Evolutionary conservation across 1,139 yeast species (phyloP).

Genomic region (Yarrowia galli): DNA sequence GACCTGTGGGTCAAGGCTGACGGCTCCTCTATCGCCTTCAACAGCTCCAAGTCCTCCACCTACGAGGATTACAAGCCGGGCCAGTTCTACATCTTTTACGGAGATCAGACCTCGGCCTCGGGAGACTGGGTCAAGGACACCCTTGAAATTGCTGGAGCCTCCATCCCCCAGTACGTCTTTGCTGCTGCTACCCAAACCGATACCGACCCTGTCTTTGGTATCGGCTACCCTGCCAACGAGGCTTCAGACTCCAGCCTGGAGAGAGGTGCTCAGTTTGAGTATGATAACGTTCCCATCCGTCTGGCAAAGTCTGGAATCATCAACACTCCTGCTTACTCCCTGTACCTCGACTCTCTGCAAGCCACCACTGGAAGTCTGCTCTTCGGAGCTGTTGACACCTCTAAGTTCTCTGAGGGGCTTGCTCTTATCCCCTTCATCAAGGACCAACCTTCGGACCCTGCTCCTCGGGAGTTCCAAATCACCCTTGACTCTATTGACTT

Average conservation of each 20-base stretch:
- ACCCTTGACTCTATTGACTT: background rate
- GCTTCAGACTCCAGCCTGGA: background rate
- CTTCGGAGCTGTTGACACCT: conserved; percentile 14
- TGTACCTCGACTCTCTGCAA: conserved; percentile 8
- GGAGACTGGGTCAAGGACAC: conserved; percentile 21
- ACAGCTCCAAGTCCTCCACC: background rate
- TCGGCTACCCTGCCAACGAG: background rate
- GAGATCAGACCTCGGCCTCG: background rate
- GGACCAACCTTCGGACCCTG: background rate
- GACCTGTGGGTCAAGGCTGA: conserved; percentile 28
- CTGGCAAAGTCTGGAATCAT: background rate
- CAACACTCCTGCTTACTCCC: conserved; percentile 12
- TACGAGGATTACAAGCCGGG: background rate
- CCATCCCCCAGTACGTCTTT: background rate
- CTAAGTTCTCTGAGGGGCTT: background rate
- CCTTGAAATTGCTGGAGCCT: background rate
- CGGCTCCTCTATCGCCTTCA: background rate
- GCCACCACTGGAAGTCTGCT: background rate
- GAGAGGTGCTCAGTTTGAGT: background rate
- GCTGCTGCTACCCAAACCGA: conserved; percentile 5
- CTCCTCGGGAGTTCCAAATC: background rate
- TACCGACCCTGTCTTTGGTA: conserved; percentile 5
- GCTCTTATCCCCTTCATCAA: background rate
- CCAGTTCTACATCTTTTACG: background rate
- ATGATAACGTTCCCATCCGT: conserved; percentile 3